Percentiles rank a stretch among this genome's conserved stretches.
Conservation (phyloP, 2,329 filamentous ascomycete species). For the Paracorniculantispora psalliotae region DNA sequence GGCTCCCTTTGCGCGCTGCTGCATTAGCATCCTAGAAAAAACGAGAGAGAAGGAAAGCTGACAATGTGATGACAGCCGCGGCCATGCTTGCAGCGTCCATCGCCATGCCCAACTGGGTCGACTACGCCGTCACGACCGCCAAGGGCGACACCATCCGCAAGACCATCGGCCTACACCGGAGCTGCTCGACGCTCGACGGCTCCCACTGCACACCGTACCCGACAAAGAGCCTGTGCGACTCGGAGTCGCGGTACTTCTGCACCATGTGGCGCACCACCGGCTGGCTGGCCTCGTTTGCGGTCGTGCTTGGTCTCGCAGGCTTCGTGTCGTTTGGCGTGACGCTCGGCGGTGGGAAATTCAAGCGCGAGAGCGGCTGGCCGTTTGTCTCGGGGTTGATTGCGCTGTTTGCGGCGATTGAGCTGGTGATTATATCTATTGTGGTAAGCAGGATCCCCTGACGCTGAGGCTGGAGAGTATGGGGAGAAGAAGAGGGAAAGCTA, state of each 20-base stretch:
- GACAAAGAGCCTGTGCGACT: slow-evolving; percentile 29
- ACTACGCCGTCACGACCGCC: slow-evolving; percentile 51
- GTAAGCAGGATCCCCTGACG: slow-evolving; percentile 44
- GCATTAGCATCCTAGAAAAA: too few relatives aligned
- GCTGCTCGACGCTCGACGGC: slow-evolving; percentile 67
- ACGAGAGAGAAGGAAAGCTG: not conserved
- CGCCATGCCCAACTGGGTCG: slow-evolving; percentile 65
- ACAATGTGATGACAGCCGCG: slow-evolving; percentile 46
- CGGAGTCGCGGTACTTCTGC: slow-evolving; percentile 68
- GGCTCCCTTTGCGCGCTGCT: too few relatives aligned
- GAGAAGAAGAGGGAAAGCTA: too few relatives aligned
- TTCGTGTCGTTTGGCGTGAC: slow-evolving; percentile 77
- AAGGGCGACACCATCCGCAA: slow-evolving; percentile 45
- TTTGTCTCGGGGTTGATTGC: slow-evolving; percentile 62
- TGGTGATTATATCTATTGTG: slow-evolving; percentile 75
- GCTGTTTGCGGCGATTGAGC: slow-evolving; percentile 63
- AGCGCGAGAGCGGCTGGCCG: slow-evolving; percentile 79
- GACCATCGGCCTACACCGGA: slow-evolving; percentile 72
- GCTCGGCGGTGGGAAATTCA: slow-evolving; percentile 70
- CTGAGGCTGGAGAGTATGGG: too few relatives aligned
- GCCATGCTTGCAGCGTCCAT: slow-evolving; percentile 67
- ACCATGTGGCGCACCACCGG: slow-evolving; percentile 85
- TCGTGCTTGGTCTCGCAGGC: slow-evolving; percentile 75
- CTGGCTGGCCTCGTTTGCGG: slow-evolving; percentile 80
- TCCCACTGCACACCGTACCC: slow-evolving; percentile 48